phyloP scores from a whole-genome alignment of 352 stramenopile species.

The Globisporangium nodosum region DNA sequence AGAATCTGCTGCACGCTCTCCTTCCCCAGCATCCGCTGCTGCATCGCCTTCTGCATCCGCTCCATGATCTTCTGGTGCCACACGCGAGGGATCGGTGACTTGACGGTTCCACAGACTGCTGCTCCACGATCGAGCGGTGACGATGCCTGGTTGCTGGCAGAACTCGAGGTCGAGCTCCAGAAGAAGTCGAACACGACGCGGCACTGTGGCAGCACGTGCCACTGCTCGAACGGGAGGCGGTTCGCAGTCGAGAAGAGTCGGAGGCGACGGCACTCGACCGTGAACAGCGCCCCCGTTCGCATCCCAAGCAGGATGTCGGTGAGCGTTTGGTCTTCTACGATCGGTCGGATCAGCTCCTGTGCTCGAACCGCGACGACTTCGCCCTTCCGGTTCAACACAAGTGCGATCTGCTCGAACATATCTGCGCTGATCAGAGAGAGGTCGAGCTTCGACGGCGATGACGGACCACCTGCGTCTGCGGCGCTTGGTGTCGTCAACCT shows the following conservation, averaged over 20 bases:
- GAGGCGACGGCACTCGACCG: conserved; percentile 41
- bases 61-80: conserved; percentile 49
- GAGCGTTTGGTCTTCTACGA: conserved; percentile 22
- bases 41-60: conserved; percentile 35
- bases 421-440: conserved; percentile 11
- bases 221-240: conserved; percentile 41
- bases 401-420: conserved; percentile 47
- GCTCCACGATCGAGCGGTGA: background rate
- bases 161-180: conserved; percentile 8
- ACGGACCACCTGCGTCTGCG: background rate
- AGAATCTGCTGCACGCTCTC: conserved; percentile 51
- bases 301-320: conserved; percentile 24
- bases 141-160: background rate
- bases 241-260: conserved; percentile 51
- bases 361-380: conserved; percentile 53
- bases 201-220: conserved; percentile 28
- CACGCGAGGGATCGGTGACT: conserved; percentile 9
- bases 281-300: conserved; percentile 20
- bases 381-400: conserved; percentile 32
- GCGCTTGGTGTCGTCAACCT: background rate
- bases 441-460: background rate
- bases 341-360: conserved; percentile 42
- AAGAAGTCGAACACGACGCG: conserved; percentile 41
- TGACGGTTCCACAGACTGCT: background rate
- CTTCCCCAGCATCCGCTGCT: conserved; percentile 48